These are phyloP conservation scores for Boeremia lycopersici DNA, from an alignment of 2,329 filamentous ascomycete species.

Conservation along the genomic window DNA sequence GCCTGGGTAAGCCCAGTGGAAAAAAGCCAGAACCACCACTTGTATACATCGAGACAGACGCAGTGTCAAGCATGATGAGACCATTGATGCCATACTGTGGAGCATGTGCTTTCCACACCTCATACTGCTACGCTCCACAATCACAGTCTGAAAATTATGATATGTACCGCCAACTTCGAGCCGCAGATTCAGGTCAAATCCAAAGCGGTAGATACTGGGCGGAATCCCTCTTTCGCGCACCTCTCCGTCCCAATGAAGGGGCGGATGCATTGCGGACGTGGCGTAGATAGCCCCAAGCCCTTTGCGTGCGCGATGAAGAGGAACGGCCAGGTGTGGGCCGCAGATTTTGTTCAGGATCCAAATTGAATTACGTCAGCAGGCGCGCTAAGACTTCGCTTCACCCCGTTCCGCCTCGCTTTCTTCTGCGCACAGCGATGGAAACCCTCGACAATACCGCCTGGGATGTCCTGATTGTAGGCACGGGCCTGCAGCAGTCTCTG, in stretches of 20 bases:
- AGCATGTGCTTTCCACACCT: neutral
- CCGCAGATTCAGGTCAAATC: constrained; percentile 57
- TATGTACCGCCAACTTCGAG: constrained; percentile 58
- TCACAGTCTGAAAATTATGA: neutral
- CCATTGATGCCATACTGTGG: neutral
- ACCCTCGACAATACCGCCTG: constrained; percentile 57
- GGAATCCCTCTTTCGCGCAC: constrained; percentile 52
- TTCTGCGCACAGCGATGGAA: constrained; percentile 47
- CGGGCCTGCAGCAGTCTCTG: constrained; percentile 59
- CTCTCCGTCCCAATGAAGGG: constrained; percentile 53
- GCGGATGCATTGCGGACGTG: constrained; percentile 41
- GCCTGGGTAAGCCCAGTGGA: neutral
- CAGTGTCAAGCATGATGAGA: neutral
- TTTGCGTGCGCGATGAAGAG: constrained; percentile 45
- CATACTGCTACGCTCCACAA: neutral
- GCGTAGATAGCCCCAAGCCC: constrained; percentile 42
- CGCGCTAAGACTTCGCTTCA: constrained; percentile 28
- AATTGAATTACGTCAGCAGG: constrained; percentile 32
- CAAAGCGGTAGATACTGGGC: constrained; percentile 60
- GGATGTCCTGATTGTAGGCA: constrained; percentile 61
- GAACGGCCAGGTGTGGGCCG: neutral
- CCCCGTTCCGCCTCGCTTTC: constrained; percentile 24
- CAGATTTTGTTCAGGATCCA: constrained; percentile 29
- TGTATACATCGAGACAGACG: neutral
- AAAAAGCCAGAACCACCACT: too few species aligned